Evolutionary conservation across 768 basidiomycete species (phyloP), one percentile per base, ranked within the genome.

Genomic region (Tulasnella sp.): DNA sequence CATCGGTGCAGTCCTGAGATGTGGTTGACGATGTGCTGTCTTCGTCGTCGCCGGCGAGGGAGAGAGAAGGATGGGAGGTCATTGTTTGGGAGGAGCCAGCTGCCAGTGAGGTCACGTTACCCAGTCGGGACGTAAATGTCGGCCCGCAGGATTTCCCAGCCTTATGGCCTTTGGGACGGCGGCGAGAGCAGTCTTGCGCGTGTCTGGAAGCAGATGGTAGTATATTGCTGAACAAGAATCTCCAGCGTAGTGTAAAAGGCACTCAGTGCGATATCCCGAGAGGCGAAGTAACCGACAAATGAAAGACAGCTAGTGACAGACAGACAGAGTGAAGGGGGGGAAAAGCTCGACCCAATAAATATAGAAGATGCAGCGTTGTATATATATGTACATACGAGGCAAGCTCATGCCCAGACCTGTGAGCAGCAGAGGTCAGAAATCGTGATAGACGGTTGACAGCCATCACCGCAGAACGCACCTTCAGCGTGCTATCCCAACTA

Each of bases 401-500:
- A 24, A 40, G 42, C 38, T 56, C 56, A 75, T 38, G 74, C 58
- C 77, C 77, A 71, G 46, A 72, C 68, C 71, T 31, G 56, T 38
- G 74, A 39, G 74, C 6, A 14, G n/a, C 24, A 38, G 1, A n/a
- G 18, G 71, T 73, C 78, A 46, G 68, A 31, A 74, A 24, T 52
- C 27, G 68, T 4, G 21, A 3, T 38, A 19, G 31, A 24, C 71
- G 19, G 19, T 8, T 40, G 24, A 46, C 38, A 12, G 40, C 27
- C 6, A 27, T 24, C 14, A 46, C 31, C 38, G 34, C 27, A 72
- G 52, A 42, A 88, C 92, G 83, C 84, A 96, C 96, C 90, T 95
- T 92, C 83, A 98, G 91, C 74, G 96, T 94, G 86, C 94, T 96
- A 85, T 99, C 97, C 97, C 97, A 99, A 85, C 92, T 94, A 75